Percentiles rank a stretch among this genome's conserved stretches.
phyloP scores from a whole-genome alignment of 2,329 filamentous ascomycete genomes.

The Cladophialophora chaetospira region DNA sequence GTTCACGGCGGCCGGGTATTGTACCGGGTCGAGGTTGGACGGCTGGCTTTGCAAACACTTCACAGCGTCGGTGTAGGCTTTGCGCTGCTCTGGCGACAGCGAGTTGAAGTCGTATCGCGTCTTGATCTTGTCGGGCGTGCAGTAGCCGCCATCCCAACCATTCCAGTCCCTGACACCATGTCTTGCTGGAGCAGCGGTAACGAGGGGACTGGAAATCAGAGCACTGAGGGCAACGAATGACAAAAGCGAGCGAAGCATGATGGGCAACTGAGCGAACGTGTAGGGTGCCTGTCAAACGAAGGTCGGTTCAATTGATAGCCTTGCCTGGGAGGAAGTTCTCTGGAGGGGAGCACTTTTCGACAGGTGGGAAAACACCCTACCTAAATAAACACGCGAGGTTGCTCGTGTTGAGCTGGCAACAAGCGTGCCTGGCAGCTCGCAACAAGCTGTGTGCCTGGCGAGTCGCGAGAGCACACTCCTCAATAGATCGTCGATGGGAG shows the following conservation, averaged over 20 bases:
- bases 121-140: conserved; percentile 18
- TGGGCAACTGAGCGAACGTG: conserved; percentile 14
- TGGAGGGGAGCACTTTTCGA: no score
- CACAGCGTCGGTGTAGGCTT: conserved; percentile 42
- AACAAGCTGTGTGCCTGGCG: no score
- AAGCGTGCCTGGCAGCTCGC: no score
- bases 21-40: conserved; percentile 35
- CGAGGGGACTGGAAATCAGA: conserved; percentile 12
- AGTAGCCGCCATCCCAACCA: conserved; percentile 10
- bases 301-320: no score
- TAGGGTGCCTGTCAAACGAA: not conserved
- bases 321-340: not conserved
- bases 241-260: conserved; percentile 26
- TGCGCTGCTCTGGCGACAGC: conserved; percentile 33
- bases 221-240: conserved; percentile 22
- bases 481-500: not conserved
- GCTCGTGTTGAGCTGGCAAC: no score
- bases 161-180: conserved; percentile 8
- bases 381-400: no score
- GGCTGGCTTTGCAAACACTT: conserved; percentile 41
- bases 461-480: no score
- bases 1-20: conserved; percentile 39
- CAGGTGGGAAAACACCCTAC: not conserved
- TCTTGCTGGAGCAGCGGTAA: conserved; percentile 17
- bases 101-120: conserved; percentile 31